Evolutionary conservation across 2,329 filamentous ascomycete genomes (phyloP), one percentile per base, ranked within the genome.

Genomic region (Botrytis squamosa): DNA sequence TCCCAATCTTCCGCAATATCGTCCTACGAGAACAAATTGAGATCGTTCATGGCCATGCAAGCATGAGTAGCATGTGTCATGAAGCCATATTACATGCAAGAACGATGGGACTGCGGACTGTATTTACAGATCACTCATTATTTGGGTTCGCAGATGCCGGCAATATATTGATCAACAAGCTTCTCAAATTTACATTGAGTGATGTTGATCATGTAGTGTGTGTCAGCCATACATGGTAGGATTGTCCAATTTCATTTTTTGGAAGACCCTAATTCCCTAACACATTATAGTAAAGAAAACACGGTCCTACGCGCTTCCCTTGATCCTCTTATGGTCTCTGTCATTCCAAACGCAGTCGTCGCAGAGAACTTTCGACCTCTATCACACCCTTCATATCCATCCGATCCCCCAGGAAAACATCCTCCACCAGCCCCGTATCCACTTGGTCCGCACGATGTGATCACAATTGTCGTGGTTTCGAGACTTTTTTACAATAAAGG

Each of bases 401-500:
- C 82, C 75, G 85, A 81, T 74, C 72, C 57, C 76, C 77, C 73
- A 74, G 77, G 33, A 60, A 79, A 73, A 7, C 81, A 84, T 63
- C 76, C 79, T 14, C 82, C 82, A 18, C 86, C 86, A 9, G 84
- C 87, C 16, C 87, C 90, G 0, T 90, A 91, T 71, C 90, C 89
- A 10, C 87, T 97, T 4, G 92, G 93, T 0, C 93, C 94, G 0
- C 88, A 93, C 76, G 95, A 98, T 79, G 92, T 90, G 18, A 95
- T 99, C 79, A 98, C 94, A 12, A 98, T 99, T 74, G 94, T 99
- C 2, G 95, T 99, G 33, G 97, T 99, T 75, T 98, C 95, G 14
- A 93, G 96, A 33, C 89, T 99, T 1, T 99, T 98, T 83, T 98
- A 98, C 84, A 99, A 99, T 84, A 99, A 99, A 82, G 96, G 96